These are phyloP conservation scores for Kondoa subrosea DNA, from an alignment of 768 basidiomycete species.

Conservation along the genomic window DNA sequence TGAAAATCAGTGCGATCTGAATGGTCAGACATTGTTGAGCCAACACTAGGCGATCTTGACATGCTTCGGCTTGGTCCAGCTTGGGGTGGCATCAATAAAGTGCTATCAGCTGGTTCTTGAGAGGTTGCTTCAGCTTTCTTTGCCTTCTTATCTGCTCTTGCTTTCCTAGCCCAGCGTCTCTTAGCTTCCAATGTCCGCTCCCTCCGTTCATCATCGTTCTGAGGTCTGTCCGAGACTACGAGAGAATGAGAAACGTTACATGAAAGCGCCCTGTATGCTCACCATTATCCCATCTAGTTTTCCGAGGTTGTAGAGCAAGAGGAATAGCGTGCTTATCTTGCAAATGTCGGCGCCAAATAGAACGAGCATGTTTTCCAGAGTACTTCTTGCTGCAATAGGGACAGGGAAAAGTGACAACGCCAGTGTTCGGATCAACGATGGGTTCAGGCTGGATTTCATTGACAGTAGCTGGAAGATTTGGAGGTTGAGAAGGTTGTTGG, in stretches of 20 bases:
- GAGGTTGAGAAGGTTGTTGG: too few relatives aligned
- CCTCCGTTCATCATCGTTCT: constrained; percentile 31
- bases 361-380: constrained; percentile 34
- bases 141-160: constrained; percentile 26
- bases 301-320: constrained; percentile 32
- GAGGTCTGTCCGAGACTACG: constrained; percentile 33
- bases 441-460: constrained; percentile 13
- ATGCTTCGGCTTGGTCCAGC: background rate
- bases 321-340: constrained; percentile 36
- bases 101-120: background rate
- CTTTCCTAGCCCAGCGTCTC: constrained; percentile 34
- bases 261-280: constrained; percentile 19
- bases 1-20: background rate
- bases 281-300: constrained; percentile 36
- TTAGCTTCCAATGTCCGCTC: constrained; percentile 32
- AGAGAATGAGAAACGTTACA: background rate
- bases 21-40: background rate
- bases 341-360: constrained; percentile 35
- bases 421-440: constrained; percentile 8
- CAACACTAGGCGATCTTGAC: background rate
- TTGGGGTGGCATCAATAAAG: background rate
- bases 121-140: constrained; percentile 2
- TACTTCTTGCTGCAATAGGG: constrained; percentile 35
- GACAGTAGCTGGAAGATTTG: background rate
- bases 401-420: constrained; percentile 24